phyloP scores from a whole-genome alignment of 148 eudicot genomes.

The Rhododendron henanense region DNA sequence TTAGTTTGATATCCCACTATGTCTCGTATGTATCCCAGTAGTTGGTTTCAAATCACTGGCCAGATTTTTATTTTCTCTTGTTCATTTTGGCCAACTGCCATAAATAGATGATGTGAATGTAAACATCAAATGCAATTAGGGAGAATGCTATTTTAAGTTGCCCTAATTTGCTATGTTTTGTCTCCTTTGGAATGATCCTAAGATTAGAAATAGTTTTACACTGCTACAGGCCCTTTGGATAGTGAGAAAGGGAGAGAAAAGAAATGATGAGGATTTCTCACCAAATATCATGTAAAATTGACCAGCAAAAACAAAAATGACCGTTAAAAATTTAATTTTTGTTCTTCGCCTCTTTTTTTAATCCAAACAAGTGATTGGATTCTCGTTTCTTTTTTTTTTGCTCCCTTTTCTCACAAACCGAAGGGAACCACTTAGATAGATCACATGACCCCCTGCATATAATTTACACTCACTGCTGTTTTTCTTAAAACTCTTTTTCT shows the following conservation, averaged over 20 bases:
- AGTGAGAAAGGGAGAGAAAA: not conserved
- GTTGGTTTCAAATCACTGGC: not conserved
- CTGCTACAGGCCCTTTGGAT: not conserved
- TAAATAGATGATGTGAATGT: too few species aligned
- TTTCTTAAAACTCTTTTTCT: not conserved
- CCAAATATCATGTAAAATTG: not conserved
- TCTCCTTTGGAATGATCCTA: not conserved
- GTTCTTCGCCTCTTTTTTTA: not conserved
- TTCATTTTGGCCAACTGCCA: too few species aligned
- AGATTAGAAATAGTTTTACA: not conserved
- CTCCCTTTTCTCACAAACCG: not conserved
- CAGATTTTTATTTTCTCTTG: too few species aligned
- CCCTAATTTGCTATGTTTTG: not conserved
- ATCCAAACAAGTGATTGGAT: not conserved
- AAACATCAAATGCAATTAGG: too few species aligned
- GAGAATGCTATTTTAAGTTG: not conserved
- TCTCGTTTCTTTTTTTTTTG: not conserved
- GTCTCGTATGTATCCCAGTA: not conserved
- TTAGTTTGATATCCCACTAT: not conserved
- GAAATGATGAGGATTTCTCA: not conserved
- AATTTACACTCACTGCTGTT: not conserved
- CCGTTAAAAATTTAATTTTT: not conserved
- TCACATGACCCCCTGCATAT: not conserved
- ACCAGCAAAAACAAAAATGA: not conserved
- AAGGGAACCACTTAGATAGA: not conserved